Percentiles rank a stretch among this genome's conserved stretches.
Conservation (phyloP, 2,329 filamentous ascomycete genomes). For the Aspergillus pseudotamarii region DNA sequence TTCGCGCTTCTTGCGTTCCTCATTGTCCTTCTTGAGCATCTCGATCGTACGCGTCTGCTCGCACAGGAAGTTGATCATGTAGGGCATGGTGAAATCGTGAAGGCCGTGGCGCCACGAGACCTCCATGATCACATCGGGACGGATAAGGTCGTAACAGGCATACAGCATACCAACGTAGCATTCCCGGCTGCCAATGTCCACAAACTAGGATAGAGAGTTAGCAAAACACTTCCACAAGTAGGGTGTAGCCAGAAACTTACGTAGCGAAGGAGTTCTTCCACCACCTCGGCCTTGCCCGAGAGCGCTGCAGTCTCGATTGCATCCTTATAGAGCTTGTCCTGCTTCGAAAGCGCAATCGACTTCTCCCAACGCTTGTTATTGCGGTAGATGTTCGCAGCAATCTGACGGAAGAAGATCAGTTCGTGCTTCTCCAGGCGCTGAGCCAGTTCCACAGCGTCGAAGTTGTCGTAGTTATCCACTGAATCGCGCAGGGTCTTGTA, state of each 20-base stretch:
- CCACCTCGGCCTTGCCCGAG: slow-evolving; percentile 85
- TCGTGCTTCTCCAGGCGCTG: slow-evolving; percentile 95
- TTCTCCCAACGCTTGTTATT: slow-evolving; percentile 99
- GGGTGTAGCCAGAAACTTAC: slow-evolving; percentile 63
- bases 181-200: slow-evolving; percentile 97
- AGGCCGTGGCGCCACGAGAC: slow-evolving; percentile 96
- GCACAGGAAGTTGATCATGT: slow-evolving; percentile 97
- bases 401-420: slow-evolving; percentile 98
- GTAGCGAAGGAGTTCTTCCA: slow-evolving; percentile 94
- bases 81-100: slow-evolving; percentile 97
- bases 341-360: slow-evolving; percentile 95
- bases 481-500: slow-evolving; percentile 98
- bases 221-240: not conserved
- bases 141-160: slow-evolving; percentile 95
- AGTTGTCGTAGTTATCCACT: slow-evolving; percentile 98
- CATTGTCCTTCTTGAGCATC: slow-evolving; percentile 89
- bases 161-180: slow-evolving; percentile 99
- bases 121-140: slow-evolving; percentile 89
- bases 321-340: slow-evolving; percentile 99
- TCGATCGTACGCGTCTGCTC: slow-evolving; percentile 89
- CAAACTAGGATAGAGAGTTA: slow-evolving; percentile 68
- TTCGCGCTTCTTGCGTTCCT: slow-evolving; percentile 77
- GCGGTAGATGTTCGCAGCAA: slow-evolving; percentile 96
- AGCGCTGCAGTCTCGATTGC: slow-evolving; percentile 97
- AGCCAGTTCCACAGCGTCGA: slow-evolving; percentile 91